phyloP scores from a whole-genome alignment of 768 basidiomycete genomes.

The Phanerochaete carnosa region DNA sequence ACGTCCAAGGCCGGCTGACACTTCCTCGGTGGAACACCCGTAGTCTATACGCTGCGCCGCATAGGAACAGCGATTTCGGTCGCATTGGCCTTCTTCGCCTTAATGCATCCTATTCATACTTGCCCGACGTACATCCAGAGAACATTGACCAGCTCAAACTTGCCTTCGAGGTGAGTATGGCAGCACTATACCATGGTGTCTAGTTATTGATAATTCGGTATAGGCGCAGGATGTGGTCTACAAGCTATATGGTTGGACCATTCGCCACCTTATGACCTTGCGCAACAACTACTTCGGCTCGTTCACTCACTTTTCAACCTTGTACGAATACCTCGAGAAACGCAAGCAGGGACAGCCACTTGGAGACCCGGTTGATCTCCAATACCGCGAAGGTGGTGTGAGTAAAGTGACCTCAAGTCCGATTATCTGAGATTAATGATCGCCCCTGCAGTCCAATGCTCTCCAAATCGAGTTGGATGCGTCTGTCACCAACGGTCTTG shows the following conservation, averaged over 20 bases:
- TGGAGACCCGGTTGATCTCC: conserved; percentile 79
- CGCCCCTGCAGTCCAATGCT: conserved; percentile 62
- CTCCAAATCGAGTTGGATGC: conserved; percentile 72
- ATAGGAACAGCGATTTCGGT: conserved; percentile 58
- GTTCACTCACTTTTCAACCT: conserved; percentile 90
- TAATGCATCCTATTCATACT: conserved; percentile 73
- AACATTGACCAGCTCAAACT: conserved; percentile 78
- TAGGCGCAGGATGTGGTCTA: conserved; percentile 56
- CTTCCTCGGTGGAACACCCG: conserved; percentile 91
- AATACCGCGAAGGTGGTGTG: conserved; percentile 80
- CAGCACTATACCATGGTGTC: background rate
- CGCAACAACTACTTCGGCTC: conserved; percentile 93
- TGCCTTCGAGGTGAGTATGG: conserved; percentile 50
- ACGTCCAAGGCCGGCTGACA: conserved; percentile 55
- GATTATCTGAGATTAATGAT: background rate
- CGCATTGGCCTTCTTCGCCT: conserved; percentile 53
- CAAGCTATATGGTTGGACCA: conserved; percentile 81
- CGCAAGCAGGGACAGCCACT: conserved; percentile 51
- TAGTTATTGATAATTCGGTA: background rate
- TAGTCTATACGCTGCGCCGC: conserved; percentile 58
- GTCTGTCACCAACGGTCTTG: conserved; percentile 44
- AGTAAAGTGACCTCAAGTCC: conserved; percentile 11
- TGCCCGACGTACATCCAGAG: conserved; percentile 59
- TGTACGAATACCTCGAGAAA: conserved; percentile 80
- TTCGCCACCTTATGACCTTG: conserved; percentile 84